Evolutionary conservation across 2,329 filamentous ascomycete species (phyloP), one percentile per base, ranked within the genome.

Genomic region (Stagonosporopsis cucurbitacearum): DNA sequence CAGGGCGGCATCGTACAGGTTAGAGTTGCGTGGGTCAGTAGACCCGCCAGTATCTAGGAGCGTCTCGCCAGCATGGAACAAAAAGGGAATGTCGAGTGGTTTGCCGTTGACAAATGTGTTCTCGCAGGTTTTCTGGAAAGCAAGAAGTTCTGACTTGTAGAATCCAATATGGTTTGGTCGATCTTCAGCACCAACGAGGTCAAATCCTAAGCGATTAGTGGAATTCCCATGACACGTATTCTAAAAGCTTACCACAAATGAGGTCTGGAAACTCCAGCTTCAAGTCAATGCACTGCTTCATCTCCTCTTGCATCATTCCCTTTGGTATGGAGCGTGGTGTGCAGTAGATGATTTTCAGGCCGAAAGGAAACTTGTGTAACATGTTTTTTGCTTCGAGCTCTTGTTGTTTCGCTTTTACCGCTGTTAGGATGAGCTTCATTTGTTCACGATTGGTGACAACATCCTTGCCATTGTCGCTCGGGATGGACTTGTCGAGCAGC

Each of bases 11-110:
- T 91, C 88, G 45, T 87, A 80, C 0, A 92, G 77, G 68, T 92
- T 92, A 17, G 82, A 86, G 17, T 80, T 79, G 11, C 62, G 57
- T 0, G 78, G 76, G 60, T 91, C 86, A 1, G 82, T 81, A 5
- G 86, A 83, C 22, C 81, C 82, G 33, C 88, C 88, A 8, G 83
- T 81, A 26, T 90, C 86, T 1, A 80, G 67, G 4, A 90, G 79
- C 1, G 89, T 90, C 76, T 92, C 89, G 22, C 89, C 89, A 60
- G 89, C 91, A 74, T 92, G 89, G 66, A 92, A 90, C 35, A 92
- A 78, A 66, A 91, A 90, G 0, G 89, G 89, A 2, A 92, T 88
- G 0, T 86, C 79, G 4, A 88, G 56, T 0, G 68, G 64, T 0
- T 78, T 69, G 1, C 62, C 54, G n/a, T 45, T 19, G 1, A 48